phyloP scores from a whole-genome alignment of 1,139 yeast species.

The Pichia inconspicua region DNA sequence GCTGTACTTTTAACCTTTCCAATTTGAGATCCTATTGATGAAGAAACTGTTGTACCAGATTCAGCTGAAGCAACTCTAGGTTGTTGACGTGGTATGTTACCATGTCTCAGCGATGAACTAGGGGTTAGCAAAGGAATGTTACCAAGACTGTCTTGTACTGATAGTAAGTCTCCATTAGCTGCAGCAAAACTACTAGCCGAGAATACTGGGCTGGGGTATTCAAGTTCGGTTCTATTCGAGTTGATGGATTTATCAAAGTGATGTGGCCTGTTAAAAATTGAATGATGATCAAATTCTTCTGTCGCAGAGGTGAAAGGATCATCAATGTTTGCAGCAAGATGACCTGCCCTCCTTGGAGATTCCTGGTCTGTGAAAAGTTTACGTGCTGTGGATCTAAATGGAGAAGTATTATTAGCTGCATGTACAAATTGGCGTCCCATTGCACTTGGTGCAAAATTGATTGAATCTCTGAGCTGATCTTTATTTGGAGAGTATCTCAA shows the following conservation, averaged over 20 bases:
- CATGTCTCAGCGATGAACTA: constrained; percentile 11
- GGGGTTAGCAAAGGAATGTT: constrained; percentile 21
- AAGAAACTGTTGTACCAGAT: constrained; percentile 9
- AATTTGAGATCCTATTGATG: constrained; percentile 7
- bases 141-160: constrained; percentile 21
- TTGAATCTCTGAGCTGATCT: constrained; percentile 21
- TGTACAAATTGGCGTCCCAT: constrained; percentile 27
- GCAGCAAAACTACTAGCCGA: constrained; percentile 57
- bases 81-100: constrained; percentile 12
- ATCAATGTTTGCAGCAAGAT: constrained; percentile 35
- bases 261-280: constrained; percentile 19
- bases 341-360: constrained; percentile 54
- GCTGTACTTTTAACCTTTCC: constrained; percentile 14
- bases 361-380: constrained; percentile 53
- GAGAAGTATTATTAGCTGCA: constrained; percentile 23
- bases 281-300: constrained; percentile 16
- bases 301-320: constrained; percentile 34
- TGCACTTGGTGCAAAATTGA: constrained; percentile 23
- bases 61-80: constrained; percentile 12
- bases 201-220: constrained; percentile 60
- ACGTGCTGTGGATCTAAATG: constrained; percentile 34
- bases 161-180: constrained; percentile 32
- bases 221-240: constrained; percentile 37
- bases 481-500: constrained; percentile 31
- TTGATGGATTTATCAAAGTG: constrained; percentile 26